Evolutionary conservation across 2,329 filamentous ascomycete species (phyloP).

Genomic region (Tolypocladium inflatum): DNA sequence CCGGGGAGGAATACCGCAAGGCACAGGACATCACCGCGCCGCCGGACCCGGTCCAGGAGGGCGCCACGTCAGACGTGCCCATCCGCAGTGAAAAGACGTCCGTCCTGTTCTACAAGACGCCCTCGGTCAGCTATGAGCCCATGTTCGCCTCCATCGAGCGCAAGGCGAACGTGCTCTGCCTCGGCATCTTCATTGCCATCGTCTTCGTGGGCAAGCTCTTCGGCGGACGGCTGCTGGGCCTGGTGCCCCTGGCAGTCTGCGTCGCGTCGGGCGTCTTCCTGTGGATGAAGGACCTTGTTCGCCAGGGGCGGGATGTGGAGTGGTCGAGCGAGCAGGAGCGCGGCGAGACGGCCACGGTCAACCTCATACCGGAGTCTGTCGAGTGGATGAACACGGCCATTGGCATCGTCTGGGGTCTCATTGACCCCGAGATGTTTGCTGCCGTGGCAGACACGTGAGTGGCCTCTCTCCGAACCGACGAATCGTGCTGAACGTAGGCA

Average conservation of each 20-base stretch:
- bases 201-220: constrained; percentile 71
- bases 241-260: constrained; percentile 64
- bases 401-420: constrained; percentile 75
- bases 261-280: constrained; percentile 72
- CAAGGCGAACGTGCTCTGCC: constrained; percentile 60
- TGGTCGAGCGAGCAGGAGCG: constrained; percentile 83
- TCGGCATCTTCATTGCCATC: constrained; percentile 62
- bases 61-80: constrained; percentile 84
- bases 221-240: constrained; percentile 65
- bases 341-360: constrained; percentile 76
- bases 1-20: constrained; percentile 68
- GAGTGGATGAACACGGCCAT: constrained; percentile 94
- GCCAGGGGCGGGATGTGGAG: constrained; percentile 72
- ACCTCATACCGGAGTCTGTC: constrained; percentile 85
- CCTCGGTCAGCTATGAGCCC: constrained; percentile 79
- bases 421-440: constrained; percentile 94
- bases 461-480: rapidly evolving
- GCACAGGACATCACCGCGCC: constrained; percentile 87
- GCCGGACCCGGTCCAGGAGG: constrained; percentile 73
- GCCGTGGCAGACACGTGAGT: constrained; percentile 71
- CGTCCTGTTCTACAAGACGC: constrained; percentile 89
- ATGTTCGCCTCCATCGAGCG: constrained; percentile 73
- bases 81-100: constrained; percentile 97
- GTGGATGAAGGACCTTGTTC: constrained; percentile 82
- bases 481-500: constrained; percentile 9